phyloP scores from a whole-genome alignment of 2,329 filamentous ascomycete species.

The Ophiocordyceps unilateralis region DNA sequence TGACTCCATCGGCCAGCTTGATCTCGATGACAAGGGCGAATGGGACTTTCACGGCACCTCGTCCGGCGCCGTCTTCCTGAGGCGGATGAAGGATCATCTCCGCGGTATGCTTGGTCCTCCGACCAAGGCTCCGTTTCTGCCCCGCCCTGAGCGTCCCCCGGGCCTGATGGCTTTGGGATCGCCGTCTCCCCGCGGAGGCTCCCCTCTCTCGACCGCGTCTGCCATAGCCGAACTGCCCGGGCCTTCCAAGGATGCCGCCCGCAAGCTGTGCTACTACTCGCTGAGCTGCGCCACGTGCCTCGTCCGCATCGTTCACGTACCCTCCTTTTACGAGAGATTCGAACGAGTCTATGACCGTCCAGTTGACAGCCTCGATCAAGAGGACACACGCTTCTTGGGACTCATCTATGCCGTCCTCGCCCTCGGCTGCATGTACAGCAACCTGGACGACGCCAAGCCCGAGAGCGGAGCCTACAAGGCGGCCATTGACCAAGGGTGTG shows the following conservation, averaged over 20 bases:
- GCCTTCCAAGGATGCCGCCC: constrained; percentile 41
- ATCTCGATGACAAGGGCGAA: constrained; percentile 77
- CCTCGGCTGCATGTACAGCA: constrained; percentile 55
- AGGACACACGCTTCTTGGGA: constrained; percentile 52
- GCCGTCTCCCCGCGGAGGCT: constrained; percentile 45
- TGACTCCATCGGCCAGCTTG: constrained; percentile 74
- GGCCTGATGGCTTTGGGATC: constrained; percentile 48
- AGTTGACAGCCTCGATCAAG: constrained; percentile 41
- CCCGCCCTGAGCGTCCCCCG: constrained; percentile 28
- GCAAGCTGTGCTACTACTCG: constrained; percentile 34
- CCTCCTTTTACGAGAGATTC: constrained; percentile 61
- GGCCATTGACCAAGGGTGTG: constrained; percentile 39
- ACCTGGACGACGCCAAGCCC: constrained; percentile 35
- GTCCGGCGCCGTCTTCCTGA: constrained; percentile 77
- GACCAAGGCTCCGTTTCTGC: constrained; percentile 40
- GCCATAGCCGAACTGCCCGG: constrained; percentile 52
- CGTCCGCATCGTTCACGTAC: constrained; percentile 59
- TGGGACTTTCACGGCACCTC: constrained; percentile 95
- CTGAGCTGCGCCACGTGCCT: constrained; percentile 40
- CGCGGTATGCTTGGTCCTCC: constrained; percentile 55
- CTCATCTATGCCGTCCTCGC: constrained; percentile 54
- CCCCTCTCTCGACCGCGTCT: constrained; percentile 37
- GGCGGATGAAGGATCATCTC: constrained; percentile 75
- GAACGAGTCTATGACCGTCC: constrained; percentile 61
- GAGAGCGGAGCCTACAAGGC: constrained; percentile 28